Evolutionary conservation across 495 filamentous ascomycete genomes (phyloP), one percentile per base, ranked within the genome.

Genomic region (Penicillium chermesinum): DNA sequence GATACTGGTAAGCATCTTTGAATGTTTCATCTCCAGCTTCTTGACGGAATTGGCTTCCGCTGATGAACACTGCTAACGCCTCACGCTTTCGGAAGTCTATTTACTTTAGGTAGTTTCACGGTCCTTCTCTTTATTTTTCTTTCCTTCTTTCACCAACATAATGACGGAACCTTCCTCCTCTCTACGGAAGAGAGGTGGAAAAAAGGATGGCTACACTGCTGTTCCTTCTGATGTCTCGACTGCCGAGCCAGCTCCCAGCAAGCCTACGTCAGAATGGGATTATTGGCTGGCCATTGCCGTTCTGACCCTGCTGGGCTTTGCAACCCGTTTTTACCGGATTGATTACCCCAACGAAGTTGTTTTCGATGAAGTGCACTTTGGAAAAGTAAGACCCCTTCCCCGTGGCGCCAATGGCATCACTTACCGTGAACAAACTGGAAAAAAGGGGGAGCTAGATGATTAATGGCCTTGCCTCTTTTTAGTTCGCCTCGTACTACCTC

Each of bases 301-400:
- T 54, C 81, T 97, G 59, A 97, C 91, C 6, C 58, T 78, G 35
- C 61, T 94, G 55, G 91, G 91, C 40, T 97, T 97, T 63, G 63
- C 87, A 44, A 96, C 93, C 20, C 77, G 93, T 52, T 99, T 97
- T 72, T 97, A 85, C 77, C 90, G 88, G 46, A 95, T 99, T 63
- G 85, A 77, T 49, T 89, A 96, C 69, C 93, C 93, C 9, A 85
- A 93, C 62, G 85, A 96, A 69, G 93, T 99, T 19, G 94, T 99
- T 33, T 99, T 99, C 63, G 93, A 99, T 57, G 93, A 99, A 69
- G 93, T 99, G 38, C 93, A 99, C 70, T 99, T 99, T 69, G 93
- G 93, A 72, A 99, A 99, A 86, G 93, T 95, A 77, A 54, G 76
- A 46, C 17, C 10, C 19, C 14, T 7, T 12, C 17, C 10, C 44